Evolutionary conservation across 2,329 filamentous ascomycete species (phyloP).

Genomic region (Trichoderma semiorbis): DNA sequence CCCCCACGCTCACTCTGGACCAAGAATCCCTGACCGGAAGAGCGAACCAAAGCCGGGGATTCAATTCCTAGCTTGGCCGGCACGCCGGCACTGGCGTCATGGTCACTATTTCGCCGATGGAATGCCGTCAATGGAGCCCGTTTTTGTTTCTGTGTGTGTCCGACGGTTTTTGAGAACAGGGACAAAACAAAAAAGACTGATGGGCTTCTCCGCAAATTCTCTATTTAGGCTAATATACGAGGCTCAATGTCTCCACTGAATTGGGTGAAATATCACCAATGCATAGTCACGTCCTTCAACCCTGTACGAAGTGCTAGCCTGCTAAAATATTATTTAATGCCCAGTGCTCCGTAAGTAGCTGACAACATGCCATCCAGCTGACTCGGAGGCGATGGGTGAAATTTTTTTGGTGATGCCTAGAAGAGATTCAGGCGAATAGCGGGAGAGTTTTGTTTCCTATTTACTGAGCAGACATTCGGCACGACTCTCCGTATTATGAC

Average conservation of each 20-base stretch:
- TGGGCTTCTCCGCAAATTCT: slow-evolving; percentile 6
- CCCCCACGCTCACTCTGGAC: slow-evolving; percentile 4
- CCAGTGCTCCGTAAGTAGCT: background rate
- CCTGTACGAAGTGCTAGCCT: background rate
- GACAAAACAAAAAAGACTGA: background rate
- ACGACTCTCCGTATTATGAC: background rate
- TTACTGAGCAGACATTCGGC: background rate
- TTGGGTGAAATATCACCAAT: slow-evolving; percentile 11
- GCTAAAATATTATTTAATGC: background rate
- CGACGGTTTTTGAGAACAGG: background rate
- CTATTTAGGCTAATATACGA: slow-evolving; percentile 9
- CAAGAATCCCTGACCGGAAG: background rate
- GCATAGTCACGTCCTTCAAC: background rate
- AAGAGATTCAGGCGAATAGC: background rate
- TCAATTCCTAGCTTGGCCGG: slow-evolving; percentile 5
- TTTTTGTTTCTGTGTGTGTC: background rate
- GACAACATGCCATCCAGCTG: background rate
- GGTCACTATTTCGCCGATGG: slow-evolving; percentile 10
- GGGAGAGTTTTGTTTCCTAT: background rate
- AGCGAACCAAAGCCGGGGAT: slow-evolving; percentile 7
- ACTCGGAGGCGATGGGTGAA: background rate
- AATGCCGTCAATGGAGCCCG: slow-evolving; percentile 10
- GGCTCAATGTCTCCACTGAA: slow-evolving; percentile 5
- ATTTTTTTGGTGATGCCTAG: background rate
- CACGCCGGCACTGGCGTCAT: slow-evolving; percentile 11